These are phyloP conservation scores for Penicilliopsis zonata DNA, from an alignment of 495 filamentous ascomycete genomes.

Conservation along the genomic window DNA sequence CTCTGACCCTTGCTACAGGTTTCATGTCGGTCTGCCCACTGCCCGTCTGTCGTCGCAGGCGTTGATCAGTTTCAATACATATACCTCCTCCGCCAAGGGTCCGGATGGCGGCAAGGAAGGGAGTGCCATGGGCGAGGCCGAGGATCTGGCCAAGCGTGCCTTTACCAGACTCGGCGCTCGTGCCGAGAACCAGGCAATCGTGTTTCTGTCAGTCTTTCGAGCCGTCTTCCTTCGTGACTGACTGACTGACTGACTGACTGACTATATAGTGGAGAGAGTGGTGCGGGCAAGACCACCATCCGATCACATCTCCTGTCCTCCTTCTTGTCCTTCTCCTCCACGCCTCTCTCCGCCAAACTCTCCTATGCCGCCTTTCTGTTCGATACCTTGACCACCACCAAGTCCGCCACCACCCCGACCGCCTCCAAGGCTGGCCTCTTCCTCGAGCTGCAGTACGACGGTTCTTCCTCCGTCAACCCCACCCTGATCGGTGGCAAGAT, in stretches of 20 bases:
- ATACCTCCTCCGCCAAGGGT: slow-evolving; percentile 73
- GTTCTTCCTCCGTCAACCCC: slow-evolving; percentile 64
- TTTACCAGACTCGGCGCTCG: slow-evolving; percentile 77
- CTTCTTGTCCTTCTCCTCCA: slow-evolving; percentile 76
- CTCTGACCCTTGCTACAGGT: slow-evolving; percentile 24
- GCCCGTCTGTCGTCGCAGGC: slow-evolving; percentile 84
- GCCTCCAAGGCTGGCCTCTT: slow-evolving; percentile 93
- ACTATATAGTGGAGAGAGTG: slow-evolving; percentile 70
- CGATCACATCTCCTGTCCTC: slow-evolving; percentile 77
- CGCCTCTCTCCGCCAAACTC: slow-evolving; percentile 82
- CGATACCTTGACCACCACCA: slow-evolving; percentile 94
- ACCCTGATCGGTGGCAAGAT: slow-evolving; percentile 87
- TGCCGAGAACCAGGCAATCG: slow-evolving; percentile 81
- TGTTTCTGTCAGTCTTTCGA: slow-evolving; percentile 68
- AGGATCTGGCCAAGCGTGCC: slow-evolving; percentile 76
- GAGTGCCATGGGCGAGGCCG: slow-evolving; percentile 74
- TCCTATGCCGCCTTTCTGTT: slow-evolving; percentile 91
- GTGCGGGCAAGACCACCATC: slow-evolving; percentile 89
- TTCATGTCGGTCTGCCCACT: slow-evolving; percentile 79
- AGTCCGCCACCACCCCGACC: slow-evolving; percentile 86
- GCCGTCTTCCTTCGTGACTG: neutral
- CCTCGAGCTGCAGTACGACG: slow-evolving; percentile 93
- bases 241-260: too few species aligned
- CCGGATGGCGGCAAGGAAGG: slow-evolving; percentile 81
- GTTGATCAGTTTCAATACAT: slow-evolving; percentile 84